Evolutionary conservation across 306 rosid genomes (phyloP), one percentile per base, ranked within the genome.

Genomic region (Chamaecrista fasciculata): DNA sequence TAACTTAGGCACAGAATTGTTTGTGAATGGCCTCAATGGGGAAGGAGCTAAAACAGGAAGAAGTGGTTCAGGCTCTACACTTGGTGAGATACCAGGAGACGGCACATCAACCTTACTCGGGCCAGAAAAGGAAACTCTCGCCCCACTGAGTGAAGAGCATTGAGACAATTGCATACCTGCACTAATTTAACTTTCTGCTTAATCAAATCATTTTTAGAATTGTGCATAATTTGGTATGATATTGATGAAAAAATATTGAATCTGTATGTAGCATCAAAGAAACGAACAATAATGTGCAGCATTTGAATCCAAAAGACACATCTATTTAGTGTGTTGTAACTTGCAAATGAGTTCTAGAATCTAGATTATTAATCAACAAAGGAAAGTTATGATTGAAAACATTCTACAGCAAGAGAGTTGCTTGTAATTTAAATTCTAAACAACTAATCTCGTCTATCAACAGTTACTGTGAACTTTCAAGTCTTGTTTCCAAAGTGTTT

Each of bases 21-120:
- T 79, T 51, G 79, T 71, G 76, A 87, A 80, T 33, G 90, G 79
- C 19, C 37, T 76, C 85, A 86, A 65, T 6, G 83, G 88, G 28
- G 90, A 85, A 67, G 85, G 90, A 48, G 85, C 81, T 75, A 87
- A 28, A 26, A 74, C 58, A 42, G 90, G 94, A 81, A 85, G 76
- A 76, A 82, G 81, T 33, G 94, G 90, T 25, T 74, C 74, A 40
- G 84, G 76, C 51, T 81, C 74, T 43, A 34, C 39, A 53, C 57
- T 69, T 34, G 90, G 76, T 40, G 85, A 44, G 66, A 76, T 62
- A 64, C 59, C 64, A 28, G 83, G 86, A 69, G 88, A 67, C 62
- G 59, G 21, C 18, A 11, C 83, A 66, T 66, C 74, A 48, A 51
- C 63, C 59, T 43, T 69, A 15, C 56, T 33, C 57, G 63, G 37